Evolutionary conservation across 495 filamentous ascomycete genomes (phyloP).

Genomic region (Aspergillus sclerotioniger): DNA sequence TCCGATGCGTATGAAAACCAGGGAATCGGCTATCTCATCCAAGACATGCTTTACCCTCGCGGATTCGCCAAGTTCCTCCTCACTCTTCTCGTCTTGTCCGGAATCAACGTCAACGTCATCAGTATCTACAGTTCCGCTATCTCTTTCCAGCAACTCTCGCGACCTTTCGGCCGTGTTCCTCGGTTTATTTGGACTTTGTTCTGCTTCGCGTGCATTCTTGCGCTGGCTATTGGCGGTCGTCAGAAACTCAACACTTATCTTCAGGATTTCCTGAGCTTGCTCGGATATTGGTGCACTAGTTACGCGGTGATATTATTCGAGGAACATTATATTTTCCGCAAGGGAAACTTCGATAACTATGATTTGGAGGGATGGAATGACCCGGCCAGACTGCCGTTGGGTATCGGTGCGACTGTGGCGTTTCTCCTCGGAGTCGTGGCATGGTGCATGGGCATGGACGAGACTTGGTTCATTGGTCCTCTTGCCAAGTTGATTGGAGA

Average conservation of each 20-base stretch:
- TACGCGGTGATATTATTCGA: constrained; percentile 52
- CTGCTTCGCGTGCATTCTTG: constrained; percentile 8
- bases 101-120: constrained; percentile 11
- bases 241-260: constrained; percentile 6
- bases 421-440: constrained; percentile 1
- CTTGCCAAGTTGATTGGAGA: constrained; percentile 47
- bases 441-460: constrained; percentile 10
- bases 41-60: constrained; percentile 7
- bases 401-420: neutral
- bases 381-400: constrained; percentile 6
- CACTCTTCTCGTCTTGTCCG: constrained; percentile 7
- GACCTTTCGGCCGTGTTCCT: constrained; percentile 4
- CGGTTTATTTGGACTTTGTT: constrained; percentile 6
- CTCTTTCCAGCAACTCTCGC: constrained; percentile 9
- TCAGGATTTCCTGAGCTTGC: constrained; percentile 50
- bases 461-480: constrained; percentile 38
- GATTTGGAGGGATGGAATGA: constrained; percentile 11
- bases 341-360: constrained; percentile 11
- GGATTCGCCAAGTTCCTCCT: constrained; percentile 11
- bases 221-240: neutral
- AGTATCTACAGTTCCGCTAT: constrained; percentile 11
- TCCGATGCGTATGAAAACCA: constrained; percentile 5
- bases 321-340: constrained; percentile 57
- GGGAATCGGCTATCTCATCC: constrained; percentile 8
- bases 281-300: constrained; percentile 55